phyloP scores from a whole-genome alignment of 306 rosid species.

The Vigna reflexopilosa region DNA sequence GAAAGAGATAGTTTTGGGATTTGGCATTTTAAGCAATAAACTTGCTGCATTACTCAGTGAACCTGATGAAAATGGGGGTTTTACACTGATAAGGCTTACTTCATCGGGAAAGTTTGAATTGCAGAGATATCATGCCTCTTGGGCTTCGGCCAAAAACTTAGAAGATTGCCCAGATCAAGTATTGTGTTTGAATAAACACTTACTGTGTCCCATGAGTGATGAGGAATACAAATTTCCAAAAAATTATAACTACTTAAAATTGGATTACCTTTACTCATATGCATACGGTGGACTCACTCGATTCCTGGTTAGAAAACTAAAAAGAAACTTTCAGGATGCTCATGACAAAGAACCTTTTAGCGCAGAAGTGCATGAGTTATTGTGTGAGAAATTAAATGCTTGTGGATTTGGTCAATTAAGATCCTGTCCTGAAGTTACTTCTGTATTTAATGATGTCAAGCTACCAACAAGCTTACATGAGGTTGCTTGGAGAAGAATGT shows the following conservation, averaged over 20 bases:
- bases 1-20: conserved; percentile 47
- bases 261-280: conserved; percentile 50
- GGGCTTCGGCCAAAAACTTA: conserved; percentile 41
- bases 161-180: conserved; percentile 48
- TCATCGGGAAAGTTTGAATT: conserved; percentile 74
- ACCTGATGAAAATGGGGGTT: conserved; percentile 67
- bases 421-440: conserved; percentile 54
- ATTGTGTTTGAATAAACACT: conserved; percentile 48
- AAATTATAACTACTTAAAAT: conserved; percentile 53
- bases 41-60: conserved; percentile 55
- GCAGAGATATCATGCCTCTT: conserved; percentile 67
- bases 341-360: conserved; percentile 50
- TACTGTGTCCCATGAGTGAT: conserved; percentile 45
- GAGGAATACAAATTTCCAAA: conserved; percentile 57
- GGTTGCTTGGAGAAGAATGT: conserved; percentile 61
- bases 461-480: conserved; percentile 51
- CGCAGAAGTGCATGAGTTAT: conserved; percentile 56
- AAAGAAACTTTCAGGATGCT: conserved; percentile 22
- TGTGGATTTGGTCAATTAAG: conserved; percentile 61
- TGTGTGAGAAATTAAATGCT: conserved; percentile 66
- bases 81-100: conserved; percentile 66
- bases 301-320: conserved; percentile 43
- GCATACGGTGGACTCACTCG: conserved; percentile 48
- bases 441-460: conserved; percentile 58
- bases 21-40: conserved; percentile 59